phyloP scores from a whole-genome alignment of 2,329 filamentous ascomycete genomes.

The Colletotrichum musicola region DNA sequence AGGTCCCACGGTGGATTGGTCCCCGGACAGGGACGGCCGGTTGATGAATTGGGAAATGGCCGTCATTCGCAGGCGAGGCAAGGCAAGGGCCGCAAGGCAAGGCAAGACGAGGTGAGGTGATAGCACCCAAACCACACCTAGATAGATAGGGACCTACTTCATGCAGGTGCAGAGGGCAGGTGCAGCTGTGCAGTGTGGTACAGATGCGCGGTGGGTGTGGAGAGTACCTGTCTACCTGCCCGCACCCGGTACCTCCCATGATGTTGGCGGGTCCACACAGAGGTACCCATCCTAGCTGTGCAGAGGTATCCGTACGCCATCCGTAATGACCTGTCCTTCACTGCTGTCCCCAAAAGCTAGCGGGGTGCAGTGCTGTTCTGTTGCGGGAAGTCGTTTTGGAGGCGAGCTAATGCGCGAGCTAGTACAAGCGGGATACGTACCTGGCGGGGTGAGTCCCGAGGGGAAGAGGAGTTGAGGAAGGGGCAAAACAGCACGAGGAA shows the following conservation, averaged over 20 bases:
- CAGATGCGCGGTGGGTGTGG: neutral
- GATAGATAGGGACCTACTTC: too few species aligned
- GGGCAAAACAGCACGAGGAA: neutral
- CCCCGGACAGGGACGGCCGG: constrained; percentile 1
- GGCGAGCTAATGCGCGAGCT: constrained; percentile 29
- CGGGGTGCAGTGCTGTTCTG: constrained; percentile 25
- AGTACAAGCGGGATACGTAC: constrained; percentile 29
- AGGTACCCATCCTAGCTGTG: neutral
- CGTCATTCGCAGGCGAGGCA: constrained; percentile 13
- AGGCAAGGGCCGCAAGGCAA: neutral
- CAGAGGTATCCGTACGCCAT: neutral
- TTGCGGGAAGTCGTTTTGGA: constrained; percentile 37
- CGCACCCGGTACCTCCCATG: too few species aligned
- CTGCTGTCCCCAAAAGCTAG: neutral
- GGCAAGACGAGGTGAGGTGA: neutral
- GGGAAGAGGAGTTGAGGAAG: neutral
- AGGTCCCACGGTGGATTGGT: too few species aligned
- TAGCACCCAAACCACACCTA: too few species aligned
- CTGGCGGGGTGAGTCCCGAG: constrained; percentile 17
- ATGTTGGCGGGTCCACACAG: too few species aligned
- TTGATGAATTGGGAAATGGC: constrained; percentile 16
- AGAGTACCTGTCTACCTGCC: neutral
- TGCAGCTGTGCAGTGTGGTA: constrained; percentile 8
- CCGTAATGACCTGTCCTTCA: neutral
- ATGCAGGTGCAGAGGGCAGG: constrained; percentile 14